phyloP scores from a whole-genome alignment of 768 basidiomycete genomes.

The Lactarius vividus region DNA sequence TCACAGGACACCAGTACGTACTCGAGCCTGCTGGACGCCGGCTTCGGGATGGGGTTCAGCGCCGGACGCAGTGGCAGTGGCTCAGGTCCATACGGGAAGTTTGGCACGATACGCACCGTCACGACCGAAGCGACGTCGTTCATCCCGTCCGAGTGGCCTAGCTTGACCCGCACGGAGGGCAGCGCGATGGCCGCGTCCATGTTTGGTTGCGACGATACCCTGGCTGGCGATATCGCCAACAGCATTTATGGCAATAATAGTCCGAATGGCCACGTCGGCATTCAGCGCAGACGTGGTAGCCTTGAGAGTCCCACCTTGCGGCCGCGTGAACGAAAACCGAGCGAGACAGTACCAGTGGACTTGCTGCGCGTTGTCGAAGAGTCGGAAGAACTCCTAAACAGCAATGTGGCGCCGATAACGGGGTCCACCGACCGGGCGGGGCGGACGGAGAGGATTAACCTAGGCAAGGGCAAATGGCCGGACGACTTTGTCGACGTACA shows the following conservation, averaged over 20 bases:
- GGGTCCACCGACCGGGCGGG: conserved; percentile 35
- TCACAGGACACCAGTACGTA: conserved; percentile 56
- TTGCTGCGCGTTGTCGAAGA: conserved; percentile 71
- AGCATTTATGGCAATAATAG: conserved; percentile 6
- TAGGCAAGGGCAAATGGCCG: conserved; percentile 80
- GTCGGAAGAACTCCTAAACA: conserved; percentile 43
- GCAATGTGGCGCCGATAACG: conserved; percentile 20
- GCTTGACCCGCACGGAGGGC: conserved; percentile 64
- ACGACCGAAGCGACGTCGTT: conserved; percentile 78
- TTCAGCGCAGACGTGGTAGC: conserved; percentile 19
- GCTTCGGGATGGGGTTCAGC: conserved; percentile 26
- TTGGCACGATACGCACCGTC: conserved; percentile 77
- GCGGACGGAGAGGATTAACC: conserved; percentile 45
- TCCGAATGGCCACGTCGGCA: conserved; percentile 4
- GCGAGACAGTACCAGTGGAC: conserved; percentile 60
- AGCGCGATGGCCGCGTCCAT: conserved; percentile 42
- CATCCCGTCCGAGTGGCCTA: conserved; percentile 52
- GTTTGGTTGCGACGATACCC: conserved; percentile 46
- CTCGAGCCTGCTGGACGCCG: conserved; percentile 60
- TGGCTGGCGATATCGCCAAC: conserved; percentile 35
- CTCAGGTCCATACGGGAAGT: conserved; percentile 50
- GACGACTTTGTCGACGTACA: conserved; percentile 74
- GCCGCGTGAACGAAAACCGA: conserved; percentile 57
- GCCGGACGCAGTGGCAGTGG: conserved; percentile 38
- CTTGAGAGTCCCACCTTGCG: conserved; percentile 29